Conservation (phyloP, 345 rosid genomes). For the Syzygium aqueum region DNA sequence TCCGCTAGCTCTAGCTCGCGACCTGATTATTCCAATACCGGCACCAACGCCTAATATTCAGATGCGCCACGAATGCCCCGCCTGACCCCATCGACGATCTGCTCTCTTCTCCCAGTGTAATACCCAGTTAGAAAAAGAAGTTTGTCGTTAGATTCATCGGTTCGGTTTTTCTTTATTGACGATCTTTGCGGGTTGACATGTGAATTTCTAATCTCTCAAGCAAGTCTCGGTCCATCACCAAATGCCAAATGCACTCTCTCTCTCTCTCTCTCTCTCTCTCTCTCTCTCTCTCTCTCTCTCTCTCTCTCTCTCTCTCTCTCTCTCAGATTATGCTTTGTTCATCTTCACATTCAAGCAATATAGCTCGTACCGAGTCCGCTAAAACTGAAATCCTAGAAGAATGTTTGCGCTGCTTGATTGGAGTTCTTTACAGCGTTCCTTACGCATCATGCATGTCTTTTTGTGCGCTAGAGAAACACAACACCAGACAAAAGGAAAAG, state of each 20-base stretch:
- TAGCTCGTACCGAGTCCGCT: not conserved
- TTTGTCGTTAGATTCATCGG: not conserved
- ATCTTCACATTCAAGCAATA: not conserved
- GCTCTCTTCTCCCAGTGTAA: not conserved
- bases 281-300: not conserved
- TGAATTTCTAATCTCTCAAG: not conserved
- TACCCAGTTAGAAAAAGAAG: not conserved
- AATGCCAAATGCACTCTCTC: not conserved
- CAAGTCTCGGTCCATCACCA: not conserved
- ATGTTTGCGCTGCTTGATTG: not conserved
- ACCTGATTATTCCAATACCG: not conserved
- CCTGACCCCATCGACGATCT: not conserved
- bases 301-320: not conserved
- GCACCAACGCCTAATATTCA: not conserved
- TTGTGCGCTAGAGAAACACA: not conserved
- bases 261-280: not conserved
- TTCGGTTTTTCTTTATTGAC: not conserved
- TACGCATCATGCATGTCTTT: not conserved
- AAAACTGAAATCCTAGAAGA: not conserved
- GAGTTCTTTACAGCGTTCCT: not conserved
- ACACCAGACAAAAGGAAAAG: not conserved
- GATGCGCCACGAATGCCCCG: not conserved
- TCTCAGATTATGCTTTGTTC: not conserved
- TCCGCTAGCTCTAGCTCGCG: slow-evolving; percentile 25
- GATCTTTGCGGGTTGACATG: not conserved